Base-by-base conservation (phyloP, 1,284 basidiomycete genomes). In the Thelephora terrestris region DNA sequence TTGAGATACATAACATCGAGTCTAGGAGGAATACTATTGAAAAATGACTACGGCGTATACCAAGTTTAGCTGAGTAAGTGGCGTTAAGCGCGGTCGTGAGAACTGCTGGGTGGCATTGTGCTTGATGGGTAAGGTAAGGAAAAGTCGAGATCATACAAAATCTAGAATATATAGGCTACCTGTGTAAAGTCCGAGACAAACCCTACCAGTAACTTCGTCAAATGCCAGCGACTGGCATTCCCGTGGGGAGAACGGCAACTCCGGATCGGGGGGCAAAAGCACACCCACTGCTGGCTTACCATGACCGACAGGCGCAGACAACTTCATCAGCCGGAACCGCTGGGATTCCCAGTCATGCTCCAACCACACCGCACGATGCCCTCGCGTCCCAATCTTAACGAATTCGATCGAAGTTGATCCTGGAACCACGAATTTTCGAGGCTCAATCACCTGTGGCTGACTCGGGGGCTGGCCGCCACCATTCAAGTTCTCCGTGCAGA, bases 91-190 rank as follows among this genome's bases (percentile, higher is more conserved):
- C 9, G 12, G 29, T 12, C 29, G 29, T 32, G 29, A 32, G 29
- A 32, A 32, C 29, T 32, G 12, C 29, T 32, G 29, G 29, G 29
- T 32, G 29, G 29, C 7, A 32, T 5, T 43, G 39, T 21, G 43
- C 25, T 43, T 23, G 39, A 40, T 18, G 49, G 43, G 43, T n/a
- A 52, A 43, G 53, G 25, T 27, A 49, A 35, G 38, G 42, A 32
- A 16, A 38, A 36, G 17, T 17, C 35, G 46, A 23, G 14, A 38
- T 59, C 48, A 58, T 58, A 62, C 69, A 51, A 75, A 76, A 48
- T 75, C 67, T 44, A 78, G 58, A n/a, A 76, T 55, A 57, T 71
- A 75, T 24, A 78, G 56, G 35, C 74, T 71, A 9, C 75, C 75
- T 18, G 70, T 73, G 49, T 70, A 70, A 18, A 76, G 58, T 2